Percentiles rank a stretch among this genome's conserved stretches.
phyloP scores from a whole-genome alignment of 805 yeast species.

The Ascoidea tarda region DNA sequence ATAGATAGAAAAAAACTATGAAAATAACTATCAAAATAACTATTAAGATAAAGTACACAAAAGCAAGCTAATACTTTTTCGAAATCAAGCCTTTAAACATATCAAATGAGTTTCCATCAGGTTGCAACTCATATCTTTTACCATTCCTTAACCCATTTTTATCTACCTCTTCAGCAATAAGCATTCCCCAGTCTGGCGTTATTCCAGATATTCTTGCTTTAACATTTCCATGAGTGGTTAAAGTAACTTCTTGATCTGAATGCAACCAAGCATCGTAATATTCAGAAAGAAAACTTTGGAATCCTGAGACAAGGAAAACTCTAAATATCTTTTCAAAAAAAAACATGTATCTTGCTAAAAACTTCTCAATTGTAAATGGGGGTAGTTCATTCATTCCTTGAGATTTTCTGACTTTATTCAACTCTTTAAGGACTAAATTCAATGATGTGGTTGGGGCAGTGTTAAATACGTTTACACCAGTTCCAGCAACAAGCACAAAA shows the following conservation, averaged over 20 bases:
- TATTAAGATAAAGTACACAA: no score
- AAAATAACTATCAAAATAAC: no score
- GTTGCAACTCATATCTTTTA: constrained; percentile 57
- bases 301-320: constrained; percentile 50
- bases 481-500: constrained; percentile 66
- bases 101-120: constrained; percentile 96
- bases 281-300: constrained; percentile 45
- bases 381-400: constrained; percentile 31
- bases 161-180: constrained; percentile 59
- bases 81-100: constrained; percentile 75
- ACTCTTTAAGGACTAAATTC: constrained; percentile 47
- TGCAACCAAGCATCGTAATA: constrained; percentile 89
- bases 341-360: constrained; percentile 57
- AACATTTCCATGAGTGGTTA: constrained; percentile 33
- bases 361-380: constrained; percentile 27
- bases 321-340: constrained; percentile 49
- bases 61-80: neutral
- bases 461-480: constrained; percentile 75
- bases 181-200: constrained; percentile 70
- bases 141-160: constrained; percentile 33
- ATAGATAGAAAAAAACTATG: no score
- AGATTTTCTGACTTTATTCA: constrained; percentile 37
- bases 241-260: constrained; percentile 52
- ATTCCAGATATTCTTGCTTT: constrained; percentile 69
- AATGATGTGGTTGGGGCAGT: constrained; percentile 89